Base-by-base conservation (phyloP, 192 early-diverging fungal genomes). In the Phlyctochytrium bullatum region DNA sequence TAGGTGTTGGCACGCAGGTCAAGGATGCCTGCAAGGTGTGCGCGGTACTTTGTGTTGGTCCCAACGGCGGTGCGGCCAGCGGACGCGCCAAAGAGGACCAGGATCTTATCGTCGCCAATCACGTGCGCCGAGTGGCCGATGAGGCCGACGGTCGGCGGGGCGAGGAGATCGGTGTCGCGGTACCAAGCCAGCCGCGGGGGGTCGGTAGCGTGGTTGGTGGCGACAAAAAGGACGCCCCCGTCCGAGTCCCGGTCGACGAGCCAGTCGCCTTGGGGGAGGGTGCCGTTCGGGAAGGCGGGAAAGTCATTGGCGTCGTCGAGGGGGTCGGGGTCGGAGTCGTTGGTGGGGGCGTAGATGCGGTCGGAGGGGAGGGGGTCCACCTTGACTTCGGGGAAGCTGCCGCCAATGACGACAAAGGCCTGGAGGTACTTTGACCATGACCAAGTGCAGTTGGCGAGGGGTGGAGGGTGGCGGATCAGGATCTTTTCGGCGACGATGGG, bases 401-500 rank as follows among this genome's bases (percentile, higher is more conserved):
- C 40, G 20, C 40, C 40, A 6, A 47, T 20, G 40, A 47, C 20
- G 10, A 47, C 40, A 47, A 47, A 47, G 6, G 40, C 40, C 40
- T 47, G 40, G 10, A 47, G 20, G 40, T 14, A 47, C 40, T 6
- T 6, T 20, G 40, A 47, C 40, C 40, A 47, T 6, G 10, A 14
- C 40, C 40, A 47, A 14, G 40, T 47, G 40, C 10, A 47, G 20
- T 47, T 47, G 40, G 40, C 40, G 6, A 47, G 20, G 10, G 40
- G 40, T 47, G 40, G 40, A 20, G 40, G 40, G 40, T 47, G 6
- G 10, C 20, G 6, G 40, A 47, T 47, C 10, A 47, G 40, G 20
- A 47, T 47, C 40, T 47, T 47, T 47, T 47, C 40, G 20, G 40
- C n/a, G n/a, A n/a, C n/a, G n/a, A n/a, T n/a, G n/a, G n/a, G n/a